Evolutionary conservation across 164 flowering plant genomes (phyloP).

Genomic region (Cinnamomum chago): DNA sequence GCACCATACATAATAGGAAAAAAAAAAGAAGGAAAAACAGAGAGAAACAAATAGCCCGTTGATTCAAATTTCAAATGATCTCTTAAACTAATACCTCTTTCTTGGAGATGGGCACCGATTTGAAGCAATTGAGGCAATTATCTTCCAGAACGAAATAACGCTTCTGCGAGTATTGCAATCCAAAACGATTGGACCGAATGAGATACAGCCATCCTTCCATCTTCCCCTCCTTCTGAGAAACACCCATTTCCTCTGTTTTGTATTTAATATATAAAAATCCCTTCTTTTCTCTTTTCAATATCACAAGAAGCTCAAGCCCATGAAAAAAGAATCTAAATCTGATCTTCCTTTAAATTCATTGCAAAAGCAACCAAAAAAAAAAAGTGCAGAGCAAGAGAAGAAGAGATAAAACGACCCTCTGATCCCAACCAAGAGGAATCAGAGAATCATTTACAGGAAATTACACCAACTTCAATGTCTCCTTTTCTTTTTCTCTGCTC

Average conservation of each 20-base stretch:
- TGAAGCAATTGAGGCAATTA: slow-evolving; percentile 58
- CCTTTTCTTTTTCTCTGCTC: not conserved
- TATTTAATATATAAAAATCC: not conserved
- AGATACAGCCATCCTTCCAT: slow-evolving; percentile 87
- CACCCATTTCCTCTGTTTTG: slow-evolving; percentile 24
- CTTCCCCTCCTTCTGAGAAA: slow-evolving; percentile 33
- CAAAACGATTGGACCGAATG: slow-evolving; percentile 63
- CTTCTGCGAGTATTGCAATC: slow-evolving; percentile 67
- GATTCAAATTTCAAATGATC: not conserved
- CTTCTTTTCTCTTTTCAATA: not conserved
- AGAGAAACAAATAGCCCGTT: no score
- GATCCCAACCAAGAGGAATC: slow-evolving; percentile 48
- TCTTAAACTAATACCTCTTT: slow-evolving; percentile 35
- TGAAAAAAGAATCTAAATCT: slow-evolving; percentile 10
- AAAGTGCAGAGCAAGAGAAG: not conserved
- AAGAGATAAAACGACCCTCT: slow-evolving; percentile 37
- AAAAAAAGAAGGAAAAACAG: not conserved
- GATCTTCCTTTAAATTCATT: not conserved
- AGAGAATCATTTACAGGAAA: slow-evolving; percentile 38
- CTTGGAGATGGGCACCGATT: slow-evolving; percentile 44
- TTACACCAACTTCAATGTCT: not conserved
- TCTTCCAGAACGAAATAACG: slow-evolving; percentile 71
- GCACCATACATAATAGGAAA: not conserved
- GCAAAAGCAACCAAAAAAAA: not conserved
- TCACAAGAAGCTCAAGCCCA: slow-evolving; percentile 6